Base-by-base conservation (phyloP, 768 basidiomycete species). In the Tricholoma bakamatsutake region DNA sequence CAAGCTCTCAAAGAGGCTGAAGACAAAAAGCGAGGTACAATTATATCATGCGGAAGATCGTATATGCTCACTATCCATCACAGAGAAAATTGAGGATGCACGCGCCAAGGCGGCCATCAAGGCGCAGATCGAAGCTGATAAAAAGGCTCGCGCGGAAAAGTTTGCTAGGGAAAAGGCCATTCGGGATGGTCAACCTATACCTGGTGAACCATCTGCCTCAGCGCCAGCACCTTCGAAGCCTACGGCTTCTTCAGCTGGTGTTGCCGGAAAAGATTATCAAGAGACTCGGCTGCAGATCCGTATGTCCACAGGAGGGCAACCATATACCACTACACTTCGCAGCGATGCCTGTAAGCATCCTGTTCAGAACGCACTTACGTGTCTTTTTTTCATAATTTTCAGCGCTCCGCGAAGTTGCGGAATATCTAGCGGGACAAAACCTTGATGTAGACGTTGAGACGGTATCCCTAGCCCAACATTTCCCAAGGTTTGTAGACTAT, bases 51-150 rank as follows among this genome's bases (percentile, higher is more conserved):
- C 27, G 30, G 9, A 13, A 30, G 6, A 17, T 13, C 27, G 33
- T 27, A 11, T 37, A 33, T 45, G 24, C 37, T 53, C 7, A 56
- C 47, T 24, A 40, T 2, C 27, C 6, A 47, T 27, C 1, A 10
- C 64, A 95, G 96, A 98, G 64, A 98, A 98, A 73, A 65, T 92
- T 39, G 90, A 88, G 51, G 96, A 98, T 49, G 85, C 85, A 10
- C 86, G 85, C 64, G 95, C 93, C 1, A 84, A 76, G 59, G 91
- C 90, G 3, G 89, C 90, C 0, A 77, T 98, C 65, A 93, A 93
- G 67, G 91, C 89, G 0, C 94, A 97, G 68, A 97, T 98, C 61
- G 94, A 95, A 70, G 90, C 87, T 0, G 95, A 97, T 75, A 98
- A 94, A 73, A 82, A 82, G 52, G 87, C 83, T 8, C 84, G 96